Conservation (phyloP, 352 stramenopile species). For the Phytophthora lateralis region DNA sequence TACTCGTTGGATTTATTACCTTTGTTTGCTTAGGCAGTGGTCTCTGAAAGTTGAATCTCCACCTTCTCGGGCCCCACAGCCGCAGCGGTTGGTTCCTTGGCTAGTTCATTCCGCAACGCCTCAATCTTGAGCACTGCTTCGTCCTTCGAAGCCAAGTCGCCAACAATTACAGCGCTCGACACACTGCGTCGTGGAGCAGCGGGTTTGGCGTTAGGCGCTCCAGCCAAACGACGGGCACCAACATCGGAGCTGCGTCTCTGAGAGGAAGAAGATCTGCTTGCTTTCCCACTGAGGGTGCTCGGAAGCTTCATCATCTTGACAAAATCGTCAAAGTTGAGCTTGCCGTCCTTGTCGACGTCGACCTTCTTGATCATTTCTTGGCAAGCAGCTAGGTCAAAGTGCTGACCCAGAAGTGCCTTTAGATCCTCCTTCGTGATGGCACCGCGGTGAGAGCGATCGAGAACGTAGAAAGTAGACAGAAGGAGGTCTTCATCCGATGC, state of each 20-base stretch:
- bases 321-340: constrained; percentile 76
- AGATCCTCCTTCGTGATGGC: constrained; percentile 66
- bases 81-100: constrained; percentile 10
- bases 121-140: constrained; percentile 52
- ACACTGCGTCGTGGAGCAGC: constrained; percentile 27
- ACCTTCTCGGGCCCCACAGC: constrained; percentile 7
- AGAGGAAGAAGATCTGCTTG: constrained; percentile 3
- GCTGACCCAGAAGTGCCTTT: constrained; percentile 55
- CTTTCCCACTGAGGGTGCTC: constrained; percentile 4
- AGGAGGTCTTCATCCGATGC: constrained; percentile 62
- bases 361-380: constrained; percentile 71
- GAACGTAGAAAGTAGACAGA: constrained; percentile 58
- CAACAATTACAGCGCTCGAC: constrained; percentile 27
- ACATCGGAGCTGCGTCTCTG: constrained; percentile 22
- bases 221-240: constrained; percentile 1
- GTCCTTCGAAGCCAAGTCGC: constrained; percentile 35
- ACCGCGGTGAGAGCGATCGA: constrained; percentile 66
- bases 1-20: no score
- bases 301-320: constrained; percentile 65
- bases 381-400: constrained; percentile 60
- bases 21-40: constrained; percentile 5
- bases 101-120: constrained; percentile 28
- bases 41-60: constrained; percentile 20
- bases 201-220: constrained; percentile 9
- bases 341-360: constrained; percentile 69